phyloP scores from a whole-genome alignment of 2,329 filamentous ascomycete genomes.

The Monosporascus sp. region DNA sequence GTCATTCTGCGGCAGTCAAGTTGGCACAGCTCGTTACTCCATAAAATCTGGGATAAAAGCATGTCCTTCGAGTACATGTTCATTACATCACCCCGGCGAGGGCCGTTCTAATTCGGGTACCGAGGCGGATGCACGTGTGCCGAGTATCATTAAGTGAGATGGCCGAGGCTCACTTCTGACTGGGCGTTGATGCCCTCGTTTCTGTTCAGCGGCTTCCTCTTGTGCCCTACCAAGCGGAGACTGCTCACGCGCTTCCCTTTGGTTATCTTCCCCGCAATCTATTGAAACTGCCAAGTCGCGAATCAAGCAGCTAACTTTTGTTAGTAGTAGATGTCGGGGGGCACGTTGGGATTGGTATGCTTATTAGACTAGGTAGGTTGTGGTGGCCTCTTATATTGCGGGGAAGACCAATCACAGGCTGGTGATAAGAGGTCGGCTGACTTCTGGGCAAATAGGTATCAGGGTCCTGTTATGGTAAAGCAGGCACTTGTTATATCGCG shows the following conservation, averaged over 20 bases:
- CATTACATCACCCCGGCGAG: no score
- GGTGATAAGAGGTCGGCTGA: constrained; percentile 10
- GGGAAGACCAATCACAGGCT: constrained; percentile 12
- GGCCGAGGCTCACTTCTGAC: no score
- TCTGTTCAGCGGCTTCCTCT: no score
- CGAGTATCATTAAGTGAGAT: no score
- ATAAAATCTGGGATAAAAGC: no score
- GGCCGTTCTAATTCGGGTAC: no score
- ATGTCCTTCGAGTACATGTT: no score
- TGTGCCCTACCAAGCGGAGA: not conserved
- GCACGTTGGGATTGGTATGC: not conserved
- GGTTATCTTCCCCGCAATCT: constrained; percentile 3
- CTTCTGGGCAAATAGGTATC: not conserved
- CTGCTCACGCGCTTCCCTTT: not conserved
- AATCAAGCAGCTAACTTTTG: not conserved
- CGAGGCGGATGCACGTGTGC: no score
- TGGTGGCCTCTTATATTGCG: constrained; percentile 9
- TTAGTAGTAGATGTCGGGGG: not conserved
- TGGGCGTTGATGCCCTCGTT: no score
- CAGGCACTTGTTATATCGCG: no score
- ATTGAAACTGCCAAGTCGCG: not conserved
- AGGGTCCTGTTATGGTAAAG: no score
- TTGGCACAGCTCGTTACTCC: no score
- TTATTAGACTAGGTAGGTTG: not conserved
- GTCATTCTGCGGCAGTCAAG: not conserved